Evolutionary conservation across 2,329 filamentous ascomycete species (phyloP), one percentile per base, ranked within the genome.

Genomic region (Aspergillus jensenii): DNA sequence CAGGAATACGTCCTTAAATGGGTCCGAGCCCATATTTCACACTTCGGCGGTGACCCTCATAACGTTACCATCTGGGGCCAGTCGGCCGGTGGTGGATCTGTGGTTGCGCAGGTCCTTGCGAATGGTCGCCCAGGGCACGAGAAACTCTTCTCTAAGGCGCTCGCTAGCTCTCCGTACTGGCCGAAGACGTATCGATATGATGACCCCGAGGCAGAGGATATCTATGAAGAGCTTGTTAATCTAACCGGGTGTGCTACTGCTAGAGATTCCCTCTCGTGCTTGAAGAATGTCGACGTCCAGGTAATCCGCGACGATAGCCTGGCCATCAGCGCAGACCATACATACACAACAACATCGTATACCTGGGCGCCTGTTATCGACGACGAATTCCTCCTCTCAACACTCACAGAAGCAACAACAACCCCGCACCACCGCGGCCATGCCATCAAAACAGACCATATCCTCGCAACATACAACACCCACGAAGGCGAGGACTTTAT

Each of bases 401-500:
- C 74, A 17, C 73, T 88, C 2, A 82, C 78, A 3, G 62, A 76
- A 1, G 79, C 78, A 1, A 72, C 78, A 1, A 72, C 80, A 0
- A 61, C 64, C 0, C 68, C 27, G 27, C 27, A 31, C 27, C 27
- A 11, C 27, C 27, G 8, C 4, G 27, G 65, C 4, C 70, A 73
- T 0, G 51, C 62, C 4, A 69, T 84, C 8, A 79, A 83, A 52
- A 77, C 78, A 2, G 75, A 81, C 2, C 67, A 72, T 8, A 77
- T 79, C 0, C 82, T 81, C 61, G 77, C 78, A n/a, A 82, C 81
- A 76, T 87, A 87, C 68, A 88, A 88, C 67, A 78, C 81, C 0
- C 82, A 86, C 65, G 85, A 88, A 69, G 85, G 86, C 21, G 81
- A 87, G 67, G 85, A 84, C 61, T 88, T 88, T 63, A 74, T 86